Conservation (phyloP, 2,329 filamentous ascomycete species). For the Ustilaginoidea virens region DNA sequence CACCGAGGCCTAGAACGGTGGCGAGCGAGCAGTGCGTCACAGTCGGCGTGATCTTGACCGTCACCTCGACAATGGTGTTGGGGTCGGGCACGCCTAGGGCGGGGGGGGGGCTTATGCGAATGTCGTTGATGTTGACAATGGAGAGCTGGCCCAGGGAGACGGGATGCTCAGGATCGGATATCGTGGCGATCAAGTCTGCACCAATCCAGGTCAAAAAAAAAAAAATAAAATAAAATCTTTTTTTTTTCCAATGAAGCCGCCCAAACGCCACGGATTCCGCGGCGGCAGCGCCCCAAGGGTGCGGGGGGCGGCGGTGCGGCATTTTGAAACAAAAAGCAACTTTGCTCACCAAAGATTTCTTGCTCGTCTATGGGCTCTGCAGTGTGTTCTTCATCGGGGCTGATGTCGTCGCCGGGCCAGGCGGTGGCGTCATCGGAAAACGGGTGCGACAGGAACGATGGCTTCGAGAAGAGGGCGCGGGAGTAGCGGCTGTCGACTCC, state of each 20-base stretch:
- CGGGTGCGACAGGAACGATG: slow-evolving; percentile 25
- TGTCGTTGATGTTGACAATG: slow-evolving; percentile 92
- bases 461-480: slow-evolving; percentile 29
- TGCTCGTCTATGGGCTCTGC: slow-evolving; percentile 88
- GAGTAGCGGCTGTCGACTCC: slow-evolving; percentile 32
- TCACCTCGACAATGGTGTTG: slow-evolving; percentile 52
- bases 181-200: slow-evolving; percentile 83
- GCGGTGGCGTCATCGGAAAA: slow-evolving; percentile 20
- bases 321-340: no score
- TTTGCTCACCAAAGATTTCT: slow-evolving; percentile 77
- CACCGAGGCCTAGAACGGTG: slow-evolving; percentile 87
- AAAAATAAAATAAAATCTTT: not conserved
- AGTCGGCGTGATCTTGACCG: slow-evolving; percentile 85
- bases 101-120: slow-evolving; percentile 47
- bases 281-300: no score
- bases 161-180: slow-evolving; percentile 93
- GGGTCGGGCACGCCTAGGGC: slow-evolving; percentile 24
- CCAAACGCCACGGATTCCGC: not conserved
- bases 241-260: not conserved
- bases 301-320: no score
- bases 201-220: no score
- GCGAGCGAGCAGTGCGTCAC: slow-evolving; percentile 94
- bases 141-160: slow-evolving; percentile 84
- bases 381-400: slow-evolving; percentile 38
- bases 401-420: slow-evolving; percentile 21